These are phyloP conservation scores for Paramecium caudatum DNA, from an alignment of 73 alveolate genomes.

Conservation along the genomic window DNA sequence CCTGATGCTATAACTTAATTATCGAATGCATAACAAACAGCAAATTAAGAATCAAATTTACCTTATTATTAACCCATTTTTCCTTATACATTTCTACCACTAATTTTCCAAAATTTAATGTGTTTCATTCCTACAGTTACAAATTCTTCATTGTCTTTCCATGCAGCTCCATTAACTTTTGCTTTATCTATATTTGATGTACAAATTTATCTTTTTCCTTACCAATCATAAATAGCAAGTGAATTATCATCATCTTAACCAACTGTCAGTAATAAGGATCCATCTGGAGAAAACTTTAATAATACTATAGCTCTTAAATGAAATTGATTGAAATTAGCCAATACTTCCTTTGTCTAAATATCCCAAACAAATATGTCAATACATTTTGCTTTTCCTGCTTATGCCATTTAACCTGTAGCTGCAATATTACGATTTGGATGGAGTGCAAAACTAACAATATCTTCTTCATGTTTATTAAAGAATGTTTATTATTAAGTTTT, in stretches of 20 bases:
- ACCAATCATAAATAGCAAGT: constrained; percentile 96
- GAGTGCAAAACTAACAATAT: constrained; percentile 94
- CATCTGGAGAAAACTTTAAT: constrained; percentile 96
- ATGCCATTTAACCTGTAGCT: constrained; percentile 99
- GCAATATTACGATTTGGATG: constrained; percentile 95
- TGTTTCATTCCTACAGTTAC: constrained; percentile 96
- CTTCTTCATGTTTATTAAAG: constrained; percentile 96
- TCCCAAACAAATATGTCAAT: constrained; percentile 98
- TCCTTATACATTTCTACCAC: constrained; percentile 92
- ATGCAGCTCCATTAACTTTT: constrained; percentile 91
- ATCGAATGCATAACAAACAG: constrained; percentile 81
- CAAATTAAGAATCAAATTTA: constrained; percentile 79
- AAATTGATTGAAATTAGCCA: constrained; percentile 83
- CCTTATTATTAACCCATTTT: constrained; percentile 91
- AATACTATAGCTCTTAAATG: constrained; percentile 95
- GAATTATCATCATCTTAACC: constrained; percentile 99
- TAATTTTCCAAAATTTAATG: constrained; percentile 94
- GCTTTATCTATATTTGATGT: constrained; percentile 94
- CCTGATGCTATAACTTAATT: constrained; percentile 83
- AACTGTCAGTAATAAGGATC: constrained; percentile 88
- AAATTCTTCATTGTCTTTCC: constrained; percentile 94
- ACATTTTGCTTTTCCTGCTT: constrained; percentile 91
- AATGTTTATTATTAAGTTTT: constrained; percentile 88
- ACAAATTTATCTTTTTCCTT: constrained; percentile 86
- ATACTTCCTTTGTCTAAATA: constrained; percentile 80